These are phyloP conservation scores for Monilinia laxa DNA, from an alignment of 2,329 filamentous ascomycete species.

Conservation along the genomic window DNA sequence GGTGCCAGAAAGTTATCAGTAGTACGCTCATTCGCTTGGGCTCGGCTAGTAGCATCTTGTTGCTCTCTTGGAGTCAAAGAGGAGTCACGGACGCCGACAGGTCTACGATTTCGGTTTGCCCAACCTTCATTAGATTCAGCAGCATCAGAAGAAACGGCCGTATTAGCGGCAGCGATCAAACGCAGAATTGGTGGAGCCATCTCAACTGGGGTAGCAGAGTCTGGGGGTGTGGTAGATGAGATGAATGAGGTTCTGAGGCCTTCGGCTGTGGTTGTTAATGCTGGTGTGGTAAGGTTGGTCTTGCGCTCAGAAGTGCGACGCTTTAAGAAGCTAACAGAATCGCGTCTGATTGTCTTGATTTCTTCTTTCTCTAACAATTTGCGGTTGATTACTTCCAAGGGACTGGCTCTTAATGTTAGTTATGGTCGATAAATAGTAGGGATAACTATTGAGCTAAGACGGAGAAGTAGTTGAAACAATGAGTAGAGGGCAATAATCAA, in stretches of 20 bases:
- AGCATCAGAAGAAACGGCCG: too few relatives aligned
- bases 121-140: not conserved
- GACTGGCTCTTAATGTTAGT: slow-evolving; percentile 5
- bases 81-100: not conserved
- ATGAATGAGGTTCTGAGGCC: not conserved
- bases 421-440: not conserved
- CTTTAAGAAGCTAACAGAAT: slow-evolving; percentile 6
- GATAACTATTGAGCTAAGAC: not conserved
- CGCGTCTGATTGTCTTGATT: slow-evolving; percentile 15
- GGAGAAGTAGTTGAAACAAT: too few relatives aligned
- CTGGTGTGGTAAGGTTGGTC: slow-evolving; percentile 1
- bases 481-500: not conserved
- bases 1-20: not conserved
- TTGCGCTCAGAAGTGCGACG: slow-evolving; percentile 15
- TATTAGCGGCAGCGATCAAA: not conserved
- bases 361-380: slow-evolving; percentile 17
- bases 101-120: not conserved
- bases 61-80: not conserved
- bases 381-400: not conserved
- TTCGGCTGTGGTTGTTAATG: slow-evolving; percentile 7
- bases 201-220: not conserved
- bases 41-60: too few relatives aligned
- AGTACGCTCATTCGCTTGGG: not conserved
- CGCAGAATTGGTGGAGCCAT: not conserved
- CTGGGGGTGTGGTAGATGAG: not conserved